Evolutionary conservation across 179 eudicot genomes (phyloP).

Genomic region (Silene coronaria): DNA sequence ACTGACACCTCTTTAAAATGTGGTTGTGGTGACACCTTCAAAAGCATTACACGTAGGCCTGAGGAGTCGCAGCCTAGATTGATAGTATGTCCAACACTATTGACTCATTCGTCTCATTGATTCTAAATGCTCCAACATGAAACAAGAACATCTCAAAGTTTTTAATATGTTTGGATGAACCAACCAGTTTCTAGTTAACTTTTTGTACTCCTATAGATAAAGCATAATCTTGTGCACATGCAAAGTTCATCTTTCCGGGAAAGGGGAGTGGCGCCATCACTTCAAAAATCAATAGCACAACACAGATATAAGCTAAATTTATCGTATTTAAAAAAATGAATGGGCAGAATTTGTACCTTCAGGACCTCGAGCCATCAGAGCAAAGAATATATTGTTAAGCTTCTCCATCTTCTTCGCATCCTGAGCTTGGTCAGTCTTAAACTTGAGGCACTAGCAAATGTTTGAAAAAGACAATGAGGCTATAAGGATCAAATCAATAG

Average conservation of each 20-base stretch:
- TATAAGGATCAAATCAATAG: neutral
- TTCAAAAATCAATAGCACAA: neutral
- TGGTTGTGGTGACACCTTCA: no score
- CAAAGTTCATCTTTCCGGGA: neutral
- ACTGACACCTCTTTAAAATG: no score
- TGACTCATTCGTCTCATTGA: neutral
- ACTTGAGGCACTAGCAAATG: conserved; percentile 68
- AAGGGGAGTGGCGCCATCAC: neutral
- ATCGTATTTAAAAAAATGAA: neutral
- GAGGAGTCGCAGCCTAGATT: no score
- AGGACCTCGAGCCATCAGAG: conserved; percentile 93
- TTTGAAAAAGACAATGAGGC: neutral
- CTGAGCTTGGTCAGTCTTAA: conserved; percentile 93
- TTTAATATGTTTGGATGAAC: neutral
- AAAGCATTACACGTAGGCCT: no score
- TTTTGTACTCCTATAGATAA: neutral
- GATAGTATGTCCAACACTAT: neutral
- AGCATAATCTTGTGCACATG: neutral
- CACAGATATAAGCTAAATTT: neutral
- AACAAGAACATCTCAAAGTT: neutral
- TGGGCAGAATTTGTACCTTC: conserved; percentile 45
- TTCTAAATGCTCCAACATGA: neutral
- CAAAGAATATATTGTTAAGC: conserved; percentile 83
- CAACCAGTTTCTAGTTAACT: no score
- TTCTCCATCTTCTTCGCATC: conserved; percentile 99